Conservation (phyloP, 495 filamentous ascomycete species). For the Hypoxylon perforatum region DNA sequence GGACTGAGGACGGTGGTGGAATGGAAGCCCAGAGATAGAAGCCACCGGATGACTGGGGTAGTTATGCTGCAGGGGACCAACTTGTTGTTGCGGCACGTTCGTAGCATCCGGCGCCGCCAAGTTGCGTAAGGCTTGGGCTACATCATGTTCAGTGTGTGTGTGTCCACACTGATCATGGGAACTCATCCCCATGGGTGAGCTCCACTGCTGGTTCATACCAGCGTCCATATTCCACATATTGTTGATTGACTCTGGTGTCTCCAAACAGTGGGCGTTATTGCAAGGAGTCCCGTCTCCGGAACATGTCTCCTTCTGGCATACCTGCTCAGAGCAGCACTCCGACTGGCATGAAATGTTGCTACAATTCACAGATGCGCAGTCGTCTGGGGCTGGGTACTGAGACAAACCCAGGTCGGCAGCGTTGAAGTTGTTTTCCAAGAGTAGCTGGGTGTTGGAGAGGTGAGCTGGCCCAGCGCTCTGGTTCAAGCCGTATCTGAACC, state of each 20-base stretch:
- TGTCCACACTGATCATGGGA: constrained; percentile 41
- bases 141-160: constrained; percentile 43
- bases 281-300: constrained; percentile 39
- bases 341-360: constrained; percentile 42
- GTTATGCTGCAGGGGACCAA: constrained; percentile 12
- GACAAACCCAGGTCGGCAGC: constrained; percentile 25
- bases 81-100: constrained; percentile 14
- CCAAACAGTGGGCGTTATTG: constrained; percentile 39
- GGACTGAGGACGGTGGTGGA: constrained; percentile 16
- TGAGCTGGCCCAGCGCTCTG: constrained; percentile 7
- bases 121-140: constrained; percentile 40
- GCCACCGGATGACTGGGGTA: constrained; percentile 3
- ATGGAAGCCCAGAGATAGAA: constrained; percentile 8
- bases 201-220: constrained; percentile 23
- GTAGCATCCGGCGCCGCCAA: constrained; percentile 31
- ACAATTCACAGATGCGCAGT: constrained; percentile 37
- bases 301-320: constrained; percentile 41
- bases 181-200: constrained; percentile 4
- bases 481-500: constrained; percentile 18
- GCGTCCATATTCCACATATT: constrained; percentile 24
- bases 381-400: constrained; percentile 28
- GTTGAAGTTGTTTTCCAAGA: constrained; percentile 30
- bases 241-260: constrained; percentile 20
- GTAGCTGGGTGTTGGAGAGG: constrained; percentile 23
- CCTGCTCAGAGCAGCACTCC: constrained; percentile 38